Evolutionary conservation across 768 basidiomycete genomes (phyloP).

Genomic region (Lactarius tabidus): DNA sequence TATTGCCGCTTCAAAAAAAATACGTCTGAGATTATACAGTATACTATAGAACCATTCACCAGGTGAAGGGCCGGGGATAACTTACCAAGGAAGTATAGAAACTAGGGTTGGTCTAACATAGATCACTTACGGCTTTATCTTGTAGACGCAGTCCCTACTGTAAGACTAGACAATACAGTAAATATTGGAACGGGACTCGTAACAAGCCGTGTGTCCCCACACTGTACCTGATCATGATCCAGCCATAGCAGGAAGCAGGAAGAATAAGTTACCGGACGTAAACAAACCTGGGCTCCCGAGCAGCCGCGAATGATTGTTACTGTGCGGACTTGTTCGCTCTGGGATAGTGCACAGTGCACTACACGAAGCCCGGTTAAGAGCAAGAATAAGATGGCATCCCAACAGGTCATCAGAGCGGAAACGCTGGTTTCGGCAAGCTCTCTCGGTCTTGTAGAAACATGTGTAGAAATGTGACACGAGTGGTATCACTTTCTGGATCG

Average conservation of each 20-base stretch:
- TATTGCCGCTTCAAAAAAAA: not conserved
- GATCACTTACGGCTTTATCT: not conserved
- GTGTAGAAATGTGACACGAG: not conserved
- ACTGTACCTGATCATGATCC: slow-evolving; percentile 9
- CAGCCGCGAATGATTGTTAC: not conserved
- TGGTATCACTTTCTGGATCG: not conserved
- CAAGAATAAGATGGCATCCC: not conserved
- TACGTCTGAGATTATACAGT: not conserved
- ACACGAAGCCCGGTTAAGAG: not conserved
- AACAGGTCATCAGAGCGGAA: not conserved
- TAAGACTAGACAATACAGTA: not conserved
- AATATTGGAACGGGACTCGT: not conserved
- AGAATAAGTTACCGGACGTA: not conserved
- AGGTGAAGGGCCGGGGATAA: not conserved
- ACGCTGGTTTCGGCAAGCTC: not conserved
- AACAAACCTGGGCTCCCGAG: not conserved
- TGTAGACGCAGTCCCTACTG: not conserved
- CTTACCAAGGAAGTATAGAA: not conserved
- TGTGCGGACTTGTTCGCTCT: not conserved
- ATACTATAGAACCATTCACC: not conserved
- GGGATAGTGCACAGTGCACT: not conserved
- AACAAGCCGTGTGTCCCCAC: not conserved
- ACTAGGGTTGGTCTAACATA: not conserved
- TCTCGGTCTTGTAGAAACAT: no score
- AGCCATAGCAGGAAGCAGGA: slow-evolving; percentile 1